phyloP scores from a whole-genome alignment of 75 land plant species.

The Adiantum capillusveneris region DNA sequence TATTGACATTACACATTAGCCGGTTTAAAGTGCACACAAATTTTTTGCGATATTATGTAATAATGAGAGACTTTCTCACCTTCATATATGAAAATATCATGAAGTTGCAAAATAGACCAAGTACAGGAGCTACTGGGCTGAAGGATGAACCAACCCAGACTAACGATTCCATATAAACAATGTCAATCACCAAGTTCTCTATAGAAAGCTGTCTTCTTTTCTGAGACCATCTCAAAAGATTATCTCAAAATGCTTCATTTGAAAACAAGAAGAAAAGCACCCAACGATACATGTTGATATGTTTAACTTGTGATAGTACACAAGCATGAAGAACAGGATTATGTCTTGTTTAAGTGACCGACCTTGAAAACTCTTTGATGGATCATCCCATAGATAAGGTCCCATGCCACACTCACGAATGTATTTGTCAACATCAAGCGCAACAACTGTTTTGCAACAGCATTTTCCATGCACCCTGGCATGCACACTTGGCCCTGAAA shows the following conservation, averaged over 20 bases:
- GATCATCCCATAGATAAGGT: conserved; percentile 3
- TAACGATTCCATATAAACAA: conserved; percentile 29
- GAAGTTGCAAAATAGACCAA: conserved; percentile 22
- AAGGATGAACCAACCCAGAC: conserved; percentile 29
- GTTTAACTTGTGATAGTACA: no score
- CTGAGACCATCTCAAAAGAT: no score
- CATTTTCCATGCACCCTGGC: conserved; percentile 22
- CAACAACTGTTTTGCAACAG: conserved; percentile 13
- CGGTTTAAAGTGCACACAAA: no score
- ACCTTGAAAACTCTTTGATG: conserved; percentile 3
- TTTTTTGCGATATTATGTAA: no score
- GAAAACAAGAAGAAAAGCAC: no score
- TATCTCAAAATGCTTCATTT: no score
- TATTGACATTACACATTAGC: no score
- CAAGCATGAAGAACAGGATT: background rate
- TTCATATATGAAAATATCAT: conserved; percentile 15
- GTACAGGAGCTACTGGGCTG: conserved; percentile 18
- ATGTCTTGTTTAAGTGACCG: background rate
- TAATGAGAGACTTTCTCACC: conserved; percentile 10
- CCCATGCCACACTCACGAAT: conserved; percentile 10
- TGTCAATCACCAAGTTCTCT: conserved; percentile 16
- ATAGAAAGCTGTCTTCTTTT: conserved; percentile 11
- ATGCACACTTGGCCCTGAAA: conserved; percentile 12
- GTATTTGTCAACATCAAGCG: conserved; percentile 17
- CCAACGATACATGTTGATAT: no score